Evolutionary conservation across 345 rosid species (phyloP).

Genomic region (Corymbia maculata): DNA sequence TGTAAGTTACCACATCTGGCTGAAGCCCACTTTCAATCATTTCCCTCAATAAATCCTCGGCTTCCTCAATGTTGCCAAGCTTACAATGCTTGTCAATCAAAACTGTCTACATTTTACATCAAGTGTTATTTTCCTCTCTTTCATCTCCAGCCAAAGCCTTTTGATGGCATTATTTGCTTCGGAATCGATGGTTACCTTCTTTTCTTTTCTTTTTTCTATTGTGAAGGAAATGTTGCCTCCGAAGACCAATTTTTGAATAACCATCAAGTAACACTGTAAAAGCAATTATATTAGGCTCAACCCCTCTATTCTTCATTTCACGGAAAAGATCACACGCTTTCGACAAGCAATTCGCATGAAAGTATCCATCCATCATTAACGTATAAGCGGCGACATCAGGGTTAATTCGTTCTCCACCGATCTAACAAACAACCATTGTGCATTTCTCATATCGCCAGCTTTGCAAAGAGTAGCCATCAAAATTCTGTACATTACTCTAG

Average conservation of each 20-base stretch:
- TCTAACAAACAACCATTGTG: constrained; percentile 23
- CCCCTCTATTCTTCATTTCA: constrained; percentile 52
- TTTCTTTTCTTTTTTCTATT: not conserved
- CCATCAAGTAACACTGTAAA: constrained; percentile 55
- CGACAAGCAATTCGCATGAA: constrained; percentile 24
- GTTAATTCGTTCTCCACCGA: constrained; percentile 18
- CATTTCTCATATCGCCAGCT: constrained; percentile 28
- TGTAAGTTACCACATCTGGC: constrained; percentile 53
- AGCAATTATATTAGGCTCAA: constrained; percentile 47
- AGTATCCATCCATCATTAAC: constrained; percentile 56
- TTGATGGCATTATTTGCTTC: constrained; percentile 5
- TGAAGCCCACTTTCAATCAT: constrained; percentile 45
- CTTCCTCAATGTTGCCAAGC: constrained; percentile 29
- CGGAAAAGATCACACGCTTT: constrained; percentile 34
- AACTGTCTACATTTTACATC: constrained; percentile 52
- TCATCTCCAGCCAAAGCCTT: constrained; percentile 27
- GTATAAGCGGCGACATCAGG: constrained; percentile 47
- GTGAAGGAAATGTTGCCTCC: not conserved
- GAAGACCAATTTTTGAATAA: constrained; percentile 10
- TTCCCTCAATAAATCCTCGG: constrained; percentile 23
- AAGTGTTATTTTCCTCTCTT: constrained; percentile 16
- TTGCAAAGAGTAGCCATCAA: constrained; percentile 35
- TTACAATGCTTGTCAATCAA: constrained; percentile 49
- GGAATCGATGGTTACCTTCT: not conserved
- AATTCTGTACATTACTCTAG: constrained; percentile 28